Evolutionary conservation across 768 basidiomycete species (phyloP).

Genomic region (Mycena olivaceomarginata): DNA sequence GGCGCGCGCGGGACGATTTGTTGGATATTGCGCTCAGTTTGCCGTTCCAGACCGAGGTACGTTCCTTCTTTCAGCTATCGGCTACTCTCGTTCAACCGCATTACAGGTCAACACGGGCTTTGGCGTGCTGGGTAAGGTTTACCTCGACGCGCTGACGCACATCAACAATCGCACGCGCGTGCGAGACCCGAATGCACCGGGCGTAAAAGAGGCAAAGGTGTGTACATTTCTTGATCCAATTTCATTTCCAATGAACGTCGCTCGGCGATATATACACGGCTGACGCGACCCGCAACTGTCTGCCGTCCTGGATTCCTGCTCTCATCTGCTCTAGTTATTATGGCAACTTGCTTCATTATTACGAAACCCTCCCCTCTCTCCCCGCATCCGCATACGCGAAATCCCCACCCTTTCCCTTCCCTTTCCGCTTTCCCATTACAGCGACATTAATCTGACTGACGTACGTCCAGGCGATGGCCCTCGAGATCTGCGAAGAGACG

Average conservation of each 20-base stretch:
- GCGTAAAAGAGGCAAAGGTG: slow-evolving; percentile 86
- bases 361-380: background rate
- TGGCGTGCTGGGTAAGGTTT: slow-evolving; percentile 97
- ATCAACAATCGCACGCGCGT: slow-evolving; percentile 88
- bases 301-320: background rate
- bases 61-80: background rate
- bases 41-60: slow-evolving; percentile 95
- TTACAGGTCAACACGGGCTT: slow-evolving; percentile 88
- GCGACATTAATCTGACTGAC: slow-evolving; percentile 9
- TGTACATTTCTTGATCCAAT: background rate
- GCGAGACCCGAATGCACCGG: slow-evolving; percentile 84
- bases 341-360: background rate
- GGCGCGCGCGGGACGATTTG: slow-evolving; percentile 91
- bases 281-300: background rate
- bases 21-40: slow-evolving; percentile 94
- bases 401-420: background rate
- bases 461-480: slow-evolving; percentile 73
- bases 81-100: background rate
- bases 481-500: slow-evolving; percentile 95
- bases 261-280: background rate
- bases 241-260: background rate
- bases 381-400: background rate
- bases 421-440: background rate
- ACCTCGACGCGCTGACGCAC: slow-evolving; percentile 94
- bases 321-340: background rate